Base-by-base conservation (phyloP, 352 stramenopile genomes). In the Halophytophthora polymorphica region DNA sequence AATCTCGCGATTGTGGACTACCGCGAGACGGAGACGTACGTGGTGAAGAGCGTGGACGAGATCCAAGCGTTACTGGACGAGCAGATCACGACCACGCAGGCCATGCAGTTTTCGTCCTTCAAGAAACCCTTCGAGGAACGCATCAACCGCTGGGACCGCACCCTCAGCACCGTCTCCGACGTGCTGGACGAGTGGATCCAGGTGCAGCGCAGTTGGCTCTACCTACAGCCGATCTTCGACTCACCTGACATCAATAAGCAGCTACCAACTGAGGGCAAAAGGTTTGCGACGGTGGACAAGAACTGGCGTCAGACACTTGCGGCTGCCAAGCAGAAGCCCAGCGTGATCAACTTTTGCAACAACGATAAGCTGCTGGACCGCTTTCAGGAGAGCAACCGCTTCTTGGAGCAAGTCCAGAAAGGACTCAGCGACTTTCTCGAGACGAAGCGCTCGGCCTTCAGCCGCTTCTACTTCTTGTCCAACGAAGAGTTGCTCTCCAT, bases 171-270 rank as follows among this genome's bases (percentile, higher is more conserved):
- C 0, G 86, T 98, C 8, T 96, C 84, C 0, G 93, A 98, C 25
- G 88, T 98, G 0, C 55, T 98, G 3, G 93, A 98, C 41, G 93
- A 97, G 55, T 98, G 93, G 93, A 86, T 98, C 19, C 84, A 88
- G 44, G 86, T 98, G 11, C 93, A 98, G 63, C 83, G 93, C 15
- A 97, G 86, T 62, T 98, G 93, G 93, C 55, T 98, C n/a, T 98
- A 98, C 45, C 68, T 98, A 7, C 91, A 98, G 60, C 93, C 93
- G 10, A 98, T 98, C 47, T 98, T 98, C 40, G 93, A 98, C 57
- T 97, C 88, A 2, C 77, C 88, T 0, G 93, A 98, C 51, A 98
- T 98, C 55, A 98, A 97, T 72, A 98, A 98, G 58, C 93, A 98
- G 53, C 77, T 98, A 1, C 93, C 93, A 0, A 92, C 81, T 3